Conservation (phyloP, 371 early-diverging fungal genomes). For the Mucor indicus region DNA sequence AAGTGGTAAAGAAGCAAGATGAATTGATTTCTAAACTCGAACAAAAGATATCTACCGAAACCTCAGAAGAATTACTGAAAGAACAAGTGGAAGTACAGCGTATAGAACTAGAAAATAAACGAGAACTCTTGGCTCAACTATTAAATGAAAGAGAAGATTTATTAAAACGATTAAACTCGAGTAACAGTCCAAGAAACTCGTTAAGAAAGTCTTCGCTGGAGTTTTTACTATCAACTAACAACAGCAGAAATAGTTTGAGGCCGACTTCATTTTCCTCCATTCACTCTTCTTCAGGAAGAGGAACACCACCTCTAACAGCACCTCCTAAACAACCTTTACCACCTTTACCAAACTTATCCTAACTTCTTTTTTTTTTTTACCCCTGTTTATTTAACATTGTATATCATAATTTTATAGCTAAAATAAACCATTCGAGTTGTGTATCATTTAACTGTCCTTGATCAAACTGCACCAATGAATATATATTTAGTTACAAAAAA, state of each 20-base stretch:
- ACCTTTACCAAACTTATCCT: too few species aligned
- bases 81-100: conserved; percentile 38
- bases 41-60: conserved; percentile 5
- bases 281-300: conserved; percentile 12
- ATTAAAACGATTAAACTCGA: conserved; percentile 10
- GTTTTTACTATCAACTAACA: too few species aligned
- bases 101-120: conserved; percentile 36
- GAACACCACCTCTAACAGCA: conserved; percentile 18
- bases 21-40: conserved; percentile 36
- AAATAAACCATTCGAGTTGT: too few species aligned
- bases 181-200: conserved; percentile 12
- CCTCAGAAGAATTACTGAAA: conserved; percentile 9
- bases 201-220: too few species aligned
- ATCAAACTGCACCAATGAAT: too few species aligned
- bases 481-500: neutral
- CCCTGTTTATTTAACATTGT: too few species aligned
- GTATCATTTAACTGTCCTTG: too few species aligned
- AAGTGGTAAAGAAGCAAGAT: conserved; percentile 40
- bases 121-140: conserved; percentile 30
- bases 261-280: conserved; percentile 4
- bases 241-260: too few species aligned
- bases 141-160: conserved; percentile 36
- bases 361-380: too few species aligned
- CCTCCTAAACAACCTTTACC: conserved; percentile 26
- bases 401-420: too few species aligned